These are phyloP conservation scores for Cyberlindnera xylosilytica DNA, from an alignment of 805 yeast species.

Conservation along the genomic window DNA sequence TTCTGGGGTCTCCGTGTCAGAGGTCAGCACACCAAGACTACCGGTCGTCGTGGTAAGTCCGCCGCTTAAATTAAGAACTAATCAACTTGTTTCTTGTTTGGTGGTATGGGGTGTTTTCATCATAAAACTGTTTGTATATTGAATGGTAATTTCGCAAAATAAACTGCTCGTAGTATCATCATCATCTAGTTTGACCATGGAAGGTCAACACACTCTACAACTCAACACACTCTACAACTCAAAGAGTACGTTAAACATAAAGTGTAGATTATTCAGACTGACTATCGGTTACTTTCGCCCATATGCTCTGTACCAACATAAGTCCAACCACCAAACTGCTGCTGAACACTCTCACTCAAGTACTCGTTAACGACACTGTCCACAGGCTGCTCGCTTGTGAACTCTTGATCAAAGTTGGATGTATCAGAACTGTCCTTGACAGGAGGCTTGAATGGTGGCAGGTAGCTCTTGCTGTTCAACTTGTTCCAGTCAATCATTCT, in stretches of 20 bases:
- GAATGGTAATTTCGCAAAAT: constrained; percentile 14
- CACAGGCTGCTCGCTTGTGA: constrained; percentile 88
- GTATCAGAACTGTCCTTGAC: constrained; percentile 86
- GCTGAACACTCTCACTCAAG: constrained; percentile 91
- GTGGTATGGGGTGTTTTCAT: constrained; percentile 8
- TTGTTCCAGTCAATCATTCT: constrained; percentile 88
- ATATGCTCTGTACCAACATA: constrained; percentile 67
- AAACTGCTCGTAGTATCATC: neutral
- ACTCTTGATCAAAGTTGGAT: constrained; percentile 88
- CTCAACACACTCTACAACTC: too few relatives aligned
- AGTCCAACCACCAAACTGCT: constrained; percentile 99
- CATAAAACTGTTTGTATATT: constrained; percentile 18
- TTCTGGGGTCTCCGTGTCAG: constrained; percentile 99
- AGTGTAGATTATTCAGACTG: neutral
- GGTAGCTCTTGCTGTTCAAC: constrained; percentile 77
- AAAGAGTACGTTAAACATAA: too few relatives aligned
- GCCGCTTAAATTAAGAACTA: constrained; percentile 14
- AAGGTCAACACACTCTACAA: too few relatives aligned
- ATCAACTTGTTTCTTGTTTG: constrained; percentile 5
- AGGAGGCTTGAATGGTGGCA: constrained; percentile 93
- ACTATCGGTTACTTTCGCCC: constrained; percentile 27
- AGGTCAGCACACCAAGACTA: constrained; percentile 99
- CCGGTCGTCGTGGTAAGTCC: constrained; percentile 86
- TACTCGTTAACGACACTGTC: constrained; percentile 94
- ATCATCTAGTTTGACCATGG: too few relatives aligned